Evolutionary conservation across 1,284 basidiomycete genomes (phyloP).

Genomic region (Melampsora larici-populina): DNA sequence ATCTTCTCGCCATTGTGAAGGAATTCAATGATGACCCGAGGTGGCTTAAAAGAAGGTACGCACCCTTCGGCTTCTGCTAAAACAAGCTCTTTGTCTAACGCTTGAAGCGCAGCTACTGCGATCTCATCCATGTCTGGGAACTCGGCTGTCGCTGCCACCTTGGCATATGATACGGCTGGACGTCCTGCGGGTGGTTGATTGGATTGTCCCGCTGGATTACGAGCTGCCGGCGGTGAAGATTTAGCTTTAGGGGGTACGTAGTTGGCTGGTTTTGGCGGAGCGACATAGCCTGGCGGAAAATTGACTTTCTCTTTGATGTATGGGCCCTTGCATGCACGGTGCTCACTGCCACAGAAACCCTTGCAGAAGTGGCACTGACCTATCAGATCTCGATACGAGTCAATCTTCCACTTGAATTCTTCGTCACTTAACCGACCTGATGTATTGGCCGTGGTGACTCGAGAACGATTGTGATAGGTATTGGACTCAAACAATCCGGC

Average conservation of each 20-base stretch:
- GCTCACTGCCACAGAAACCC: neutral
- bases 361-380: constrained; percentile 8
- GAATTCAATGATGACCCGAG: too few relatives aligned
- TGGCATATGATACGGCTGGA: too few relatives aligned
- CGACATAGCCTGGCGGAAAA: neutral
- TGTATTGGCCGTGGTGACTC: too few relatives aligned
- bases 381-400: neutral
- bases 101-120: neutral
- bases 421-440: too few relatives aligned
- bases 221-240: neutral
- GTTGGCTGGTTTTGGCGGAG: neutral
- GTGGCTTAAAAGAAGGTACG: neutral
- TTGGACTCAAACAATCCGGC: neutral
- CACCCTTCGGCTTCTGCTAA: neutral
- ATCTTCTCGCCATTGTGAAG: neutral
- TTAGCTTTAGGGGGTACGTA: neutral
- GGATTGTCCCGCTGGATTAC: neutral
- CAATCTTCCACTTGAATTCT: constrained; percentile 12
- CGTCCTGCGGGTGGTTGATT: neutral
- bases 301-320: neutral
- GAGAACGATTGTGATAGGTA: too few relatives aligned
- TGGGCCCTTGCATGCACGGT: too few relatives aligned
- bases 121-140: neutral
- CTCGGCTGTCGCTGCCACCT: neutral
- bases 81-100: neutral